Percentiles rank a stretch among this genome's conserved stretches.
phyloP scores from a whole-genome alignment of 306 rosid genomes.

The Prunus persica region DNA sequence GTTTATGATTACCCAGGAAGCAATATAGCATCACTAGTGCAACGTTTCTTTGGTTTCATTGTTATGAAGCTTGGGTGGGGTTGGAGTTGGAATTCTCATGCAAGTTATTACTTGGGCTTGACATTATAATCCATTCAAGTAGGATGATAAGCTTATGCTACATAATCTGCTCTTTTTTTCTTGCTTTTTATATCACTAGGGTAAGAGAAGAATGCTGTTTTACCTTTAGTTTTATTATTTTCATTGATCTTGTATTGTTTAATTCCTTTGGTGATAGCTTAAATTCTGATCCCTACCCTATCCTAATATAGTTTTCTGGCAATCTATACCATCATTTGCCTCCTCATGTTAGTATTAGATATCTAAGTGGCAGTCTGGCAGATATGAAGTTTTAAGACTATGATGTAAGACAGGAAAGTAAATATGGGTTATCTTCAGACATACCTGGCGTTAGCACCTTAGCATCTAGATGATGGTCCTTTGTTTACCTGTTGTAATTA shows the following conservation, averaged over 20 bases:
- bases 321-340: neutral
- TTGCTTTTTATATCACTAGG: neutral
- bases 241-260: neutral
- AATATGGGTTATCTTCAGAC: neutral
- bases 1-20: neutral
- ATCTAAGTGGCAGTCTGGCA: neutral
- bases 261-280: neutral
- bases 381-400: neutral
- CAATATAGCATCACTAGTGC: neutral
- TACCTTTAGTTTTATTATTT: neutral
- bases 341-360: neutral
- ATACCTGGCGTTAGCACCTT: neutral
- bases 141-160: neutral
- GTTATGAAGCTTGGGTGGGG: neutral
- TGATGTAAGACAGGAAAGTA: neutral
- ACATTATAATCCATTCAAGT: neutral
- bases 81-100: neutral
- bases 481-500: neutral
- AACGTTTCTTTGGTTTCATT: neutral
- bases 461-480: neutral
- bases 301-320: neutral
- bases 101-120: neutral
- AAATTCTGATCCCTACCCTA: neutral
- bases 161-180: neutral
- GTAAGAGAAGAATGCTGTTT: neutral